Evolutionary conservation across 768 basidiomycete species (phyloP).

Genomic region (Boletus bicolor): DNA sequence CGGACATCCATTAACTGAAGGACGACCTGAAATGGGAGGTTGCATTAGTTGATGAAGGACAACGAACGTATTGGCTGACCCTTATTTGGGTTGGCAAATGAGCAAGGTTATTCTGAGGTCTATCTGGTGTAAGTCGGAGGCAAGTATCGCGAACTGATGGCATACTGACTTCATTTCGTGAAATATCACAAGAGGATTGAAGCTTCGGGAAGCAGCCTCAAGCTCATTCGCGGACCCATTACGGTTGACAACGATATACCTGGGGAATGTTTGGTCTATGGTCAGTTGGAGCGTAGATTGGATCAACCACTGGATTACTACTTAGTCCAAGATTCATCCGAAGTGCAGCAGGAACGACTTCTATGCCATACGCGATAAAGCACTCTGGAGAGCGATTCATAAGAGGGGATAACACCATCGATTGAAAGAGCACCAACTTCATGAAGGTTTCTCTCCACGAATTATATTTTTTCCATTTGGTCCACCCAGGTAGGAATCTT

Average conservation of each 20-base stretch:
- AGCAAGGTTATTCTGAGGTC: constrained; percentile 64
- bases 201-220: constrained; percentile 63
- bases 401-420: background rate
- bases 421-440: constrained; percentile 45
- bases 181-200: constrained; percentile 64
- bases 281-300: background rate
- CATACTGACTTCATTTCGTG: constrained; percentile 68
- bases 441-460: constrained; percentile 65
- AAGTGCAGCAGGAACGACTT: constrained; percentile 62
- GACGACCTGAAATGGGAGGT: constrained; percentile 46
- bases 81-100: constrained; percentile 65
- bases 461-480: constrained; percentile 59
- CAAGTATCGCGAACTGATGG: background rate
- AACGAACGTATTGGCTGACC: constrained; percentile 39
- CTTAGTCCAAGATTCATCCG: constrained; percentile 84
- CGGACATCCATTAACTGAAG: constrained; percentile 70
- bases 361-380: constrained; percentile 70
- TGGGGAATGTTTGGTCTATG: constrained; percentile 22
- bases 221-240: constrained; percentile 73
- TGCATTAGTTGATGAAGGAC: constrained; percentile 6
- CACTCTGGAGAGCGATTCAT: constrained; percentile 38
- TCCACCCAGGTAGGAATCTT: constrained; percentile 77
- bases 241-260: constrained; percentile 73
- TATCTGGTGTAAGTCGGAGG: constrained; percentile 25
- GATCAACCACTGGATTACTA: constrained; percentile 31